Conservation (phyloP, 805 yeast genomes). For the Blastobotrys peoriensis region DNA sequence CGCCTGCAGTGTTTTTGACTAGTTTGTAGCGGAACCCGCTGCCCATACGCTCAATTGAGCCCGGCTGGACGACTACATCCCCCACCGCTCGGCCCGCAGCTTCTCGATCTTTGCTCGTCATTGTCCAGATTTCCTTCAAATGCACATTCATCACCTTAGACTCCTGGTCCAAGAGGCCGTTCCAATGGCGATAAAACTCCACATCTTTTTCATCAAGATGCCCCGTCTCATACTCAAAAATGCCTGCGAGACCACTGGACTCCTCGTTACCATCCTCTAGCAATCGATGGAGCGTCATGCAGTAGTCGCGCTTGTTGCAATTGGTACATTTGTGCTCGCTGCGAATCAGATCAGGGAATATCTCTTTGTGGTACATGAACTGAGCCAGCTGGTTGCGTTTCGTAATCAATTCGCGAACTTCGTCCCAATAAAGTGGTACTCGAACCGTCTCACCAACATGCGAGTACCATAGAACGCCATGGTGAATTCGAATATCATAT, state of each 20-base stretch:
- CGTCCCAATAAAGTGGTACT: constrained; percentile 47
- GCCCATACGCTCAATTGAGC: constrained; percentile 2
- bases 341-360: constrained; percentile 17
- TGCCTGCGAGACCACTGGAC: constrained; percentile 47
- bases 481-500: constrained; percentile 60
- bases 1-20: constrained; percentile 16
- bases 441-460: constrained; percentile 49
- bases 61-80: constrained; percentile 36
- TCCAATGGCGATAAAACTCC: constrained; percentile 68
- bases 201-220: constrained; percentile 46
- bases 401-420: constrained; percentile 62
- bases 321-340: constrained; percentile 32
- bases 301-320: constrained; percentile 52
- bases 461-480: constrained; percentile 70
- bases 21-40: constrained; percentile 10
- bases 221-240: constrained; percentile 43
- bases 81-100: constrained; percentile 56
- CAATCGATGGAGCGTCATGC: constrained; percentile 56
- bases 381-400: constrained; percentile 65
- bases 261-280: constrained; percentile 53
- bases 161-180: constrained; percentile 63
- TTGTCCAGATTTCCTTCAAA: constrained; percentile 64
- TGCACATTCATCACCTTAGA: constrained; percentile 49
- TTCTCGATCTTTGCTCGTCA: constrained; percentile 56
- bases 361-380: constrained; percentile 39